Evolutionary conservation across 768 basidiomycete genomes (phyloP).

Genomic region (Lentinula boryana): DNA sequence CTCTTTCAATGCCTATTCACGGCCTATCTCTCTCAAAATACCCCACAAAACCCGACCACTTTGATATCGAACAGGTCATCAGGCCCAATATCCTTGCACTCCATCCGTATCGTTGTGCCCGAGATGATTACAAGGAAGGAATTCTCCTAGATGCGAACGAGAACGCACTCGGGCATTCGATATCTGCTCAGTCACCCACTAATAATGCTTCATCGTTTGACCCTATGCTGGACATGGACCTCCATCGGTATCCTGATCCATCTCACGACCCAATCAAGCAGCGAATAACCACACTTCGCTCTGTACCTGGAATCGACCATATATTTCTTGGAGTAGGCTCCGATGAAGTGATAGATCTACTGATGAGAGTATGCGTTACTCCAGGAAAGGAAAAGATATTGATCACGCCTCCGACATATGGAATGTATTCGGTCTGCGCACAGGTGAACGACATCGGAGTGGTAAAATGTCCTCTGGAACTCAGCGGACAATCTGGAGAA

Average conservation of each 20-base stretch:
- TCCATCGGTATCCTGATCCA: constrained; percentile 94
- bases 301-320: constrained; percentile 54
- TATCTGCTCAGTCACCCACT: constrained; percentile 31
- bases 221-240: constrained; percentile 38
- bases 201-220: constrained; percentile 26
- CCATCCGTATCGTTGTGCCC: constrained; percentile 90
- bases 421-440: constrained; percentile 95
- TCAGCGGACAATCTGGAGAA: constrained; percentile 56
- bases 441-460: constrained; percentile 90
- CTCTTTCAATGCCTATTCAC: constrained; percentile 49
- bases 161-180: constrained; percentile 87
- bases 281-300: constrained; percentile 68
- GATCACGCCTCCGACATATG: constrained; percentile 93
- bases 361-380: constrained; percentile 83
- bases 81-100: constrained; percentile 92
- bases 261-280: constrained; percentile 75
- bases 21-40: constrained; percentile 43
- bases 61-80: constrained; percentile 77
- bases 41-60: constrained; percentile 65
- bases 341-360: constrained; percentile 92
- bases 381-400: constrained; percentile 81
- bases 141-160: constrained; percentile 97
- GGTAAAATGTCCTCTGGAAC: constrained; percentile 67
- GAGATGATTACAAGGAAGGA: constrained; percentile 90
- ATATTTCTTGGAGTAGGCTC: constrained; percentile 96